A percentile compares a stretch with the other conserved stretches of the same genome.
phyloP scores from a whole-genome alignment of 2,329 filamentous ascomycete genomes.

The Talaromyces sp. region DNA sequence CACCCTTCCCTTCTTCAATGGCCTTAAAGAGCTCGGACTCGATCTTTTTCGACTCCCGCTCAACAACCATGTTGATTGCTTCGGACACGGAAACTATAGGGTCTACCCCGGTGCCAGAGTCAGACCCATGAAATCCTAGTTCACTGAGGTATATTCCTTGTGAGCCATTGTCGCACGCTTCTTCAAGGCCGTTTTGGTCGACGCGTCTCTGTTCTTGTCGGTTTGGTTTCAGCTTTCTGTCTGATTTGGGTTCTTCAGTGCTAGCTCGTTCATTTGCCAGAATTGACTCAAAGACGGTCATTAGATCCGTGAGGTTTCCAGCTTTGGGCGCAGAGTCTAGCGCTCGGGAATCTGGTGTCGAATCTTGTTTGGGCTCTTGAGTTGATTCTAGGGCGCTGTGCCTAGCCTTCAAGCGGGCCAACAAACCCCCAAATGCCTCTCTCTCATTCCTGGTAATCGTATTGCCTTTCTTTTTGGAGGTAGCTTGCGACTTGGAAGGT shows the following conservation, averaged over 20 bases:
- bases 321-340: too few relatives aligned
- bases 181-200: not conserved
- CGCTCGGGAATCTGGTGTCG: not conserved
- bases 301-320: not conserved
- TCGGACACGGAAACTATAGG: slow-evolving; percentile 20
- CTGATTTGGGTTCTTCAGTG: not conserved
- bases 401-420: not conserved
- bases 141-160: slow-evolving; percentile 15
- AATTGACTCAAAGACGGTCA: not conserved
- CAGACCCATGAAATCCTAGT: slow-evolving; percentile 17
- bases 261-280: not conserved
- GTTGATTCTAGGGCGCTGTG: not conserved
- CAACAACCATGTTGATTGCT: slow-evolving; percentile 31
- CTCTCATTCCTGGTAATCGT: not conserved
- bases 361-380: not conserved
- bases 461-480: not conserved
- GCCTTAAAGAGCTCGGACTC: slow-evolving; percentile 32
- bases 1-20: slow-evolving; percentile 32
- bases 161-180: slow-evolving; percentile 3
- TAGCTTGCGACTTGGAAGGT: not conserved
- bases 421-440: not conserved
- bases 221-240: not conserved
- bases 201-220: not conserved
- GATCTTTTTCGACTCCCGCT: slow-evolving; percentile 36
- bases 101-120: slow-evolving; percentile 9